These are phyloP conservation scores for Podaxis mareebaensis DNA, from an alignment of 768 basidiomycete species.

Conservation along the genomic window DNA sequence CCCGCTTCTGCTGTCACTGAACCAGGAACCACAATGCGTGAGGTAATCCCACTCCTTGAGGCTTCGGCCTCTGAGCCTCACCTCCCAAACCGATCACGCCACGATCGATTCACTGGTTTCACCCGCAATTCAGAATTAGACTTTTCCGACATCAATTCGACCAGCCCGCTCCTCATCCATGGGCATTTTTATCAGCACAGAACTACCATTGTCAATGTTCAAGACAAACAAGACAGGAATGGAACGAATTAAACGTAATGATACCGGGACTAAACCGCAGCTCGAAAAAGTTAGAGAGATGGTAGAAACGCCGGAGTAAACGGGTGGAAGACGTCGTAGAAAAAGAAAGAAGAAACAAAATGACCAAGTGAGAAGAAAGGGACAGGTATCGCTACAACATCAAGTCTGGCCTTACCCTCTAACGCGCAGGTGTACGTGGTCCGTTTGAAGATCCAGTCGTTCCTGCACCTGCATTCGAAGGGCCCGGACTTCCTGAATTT, in stretches of 20 bases:
- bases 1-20: too few relatives aligned
- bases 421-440: background rate
- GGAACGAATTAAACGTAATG: slow-evolving; percentile 6
- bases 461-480: slow-evolving; percentile 6
- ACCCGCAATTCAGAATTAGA: background rate
- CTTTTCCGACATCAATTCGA: background rate
- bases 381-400: slow-evolving; percentile 6
- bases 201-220: background rate
- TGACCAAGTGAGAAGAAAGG: background rate
- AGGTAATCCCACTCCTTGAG: too few relatives aligned
- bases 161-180: background rate
- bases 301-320: background rate
- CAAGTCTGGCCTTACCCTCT: background rate
- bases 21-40: too few relatives aligned
- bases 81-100: too few relatives aligned
- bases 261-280: slow-evolving; percentile 5
- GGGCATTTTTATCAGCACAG: background rate
- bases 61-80: background rate
- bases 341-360: background rate
- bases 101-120: background rate
- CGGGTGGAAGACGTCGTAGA: background rate
- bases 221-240: background rate
- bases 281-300: background rate
- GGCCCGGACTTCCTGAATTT: background rate
- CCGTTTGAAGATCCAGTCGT: background rate